These are phyloP conservation scores for Phytophthora podocarpi DNA, from an alignment of 352 stramenopile genomes.

Conservation along the genomic window DNA sequence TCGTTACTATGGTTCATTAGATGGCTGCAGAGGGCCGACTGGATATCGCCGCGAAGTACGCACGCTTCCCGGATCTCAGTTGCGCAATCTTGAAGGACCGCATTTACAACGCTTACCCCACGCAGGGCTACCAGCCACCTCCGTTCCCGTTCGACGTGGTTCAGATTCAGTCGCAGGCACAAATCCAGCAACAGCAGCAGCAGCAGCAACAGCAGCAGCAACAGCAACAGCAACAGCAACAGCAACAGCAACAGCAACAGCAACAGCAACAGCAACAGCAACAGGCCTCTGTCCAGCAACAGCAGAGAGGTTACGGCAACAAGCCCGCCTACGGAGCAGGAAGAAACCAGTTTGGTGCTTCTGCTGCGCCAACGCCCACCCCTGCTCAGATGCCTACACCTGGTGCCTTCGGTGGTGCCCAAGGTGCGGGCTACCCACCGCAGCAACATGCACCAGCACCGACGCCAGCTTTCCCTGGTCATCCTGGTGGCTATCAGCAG, in stretches of 20 bases:
- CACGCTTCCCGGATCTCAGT: constrained; percentile 76
- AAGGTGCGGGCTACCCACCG: constrained; percentile 47
- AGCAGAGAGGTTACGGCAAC: constrained; percentile 43
- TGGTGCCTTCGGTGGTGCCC: constrained; percentile 36
- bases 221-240: constrained; percentile 38
- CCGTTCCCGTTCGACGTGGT: constrained; percentile 87
- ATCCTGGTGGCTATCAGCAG: constrained; percentile 42
- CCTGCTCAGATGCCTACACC: constrained; percentile 35
- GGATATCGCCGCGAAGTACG: constrained; percentile 93
- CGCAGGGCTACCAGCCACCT: constrained; percentile 79
- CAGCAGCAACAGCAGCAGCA: constrained; percentile 49
- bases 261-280: constrained; percentile 39
- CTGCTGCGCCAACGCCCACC: constrained; percentile 32
- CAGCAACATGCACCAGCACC: constrained; percentile 40
- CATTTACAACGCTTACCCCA: constrained; percentile 83
- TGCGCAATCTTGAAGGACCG: constrained; percentile 87
- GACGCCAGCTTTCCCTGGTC: constrained; percentile 46
- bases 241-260: constrained; percentile 42
- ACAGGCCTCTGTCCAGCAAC: constrained; percentile 35
- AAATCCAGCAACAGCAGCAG: constrained; percentile 65
- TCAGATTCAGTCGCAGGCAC: constrained; percentile 57
- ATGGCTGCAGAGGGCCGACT: constrained; percentile 94
- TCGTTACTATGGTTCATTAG: constrained; percentile 34
- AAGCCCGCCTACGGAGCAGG: constrained; percentile 35
- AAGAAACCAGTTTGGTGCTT: constrained; percentile 51